Evolutionary conservation across 1,139 yeast species (phyloP).

Genomic region (Kodamaea fungicola): DNA sequence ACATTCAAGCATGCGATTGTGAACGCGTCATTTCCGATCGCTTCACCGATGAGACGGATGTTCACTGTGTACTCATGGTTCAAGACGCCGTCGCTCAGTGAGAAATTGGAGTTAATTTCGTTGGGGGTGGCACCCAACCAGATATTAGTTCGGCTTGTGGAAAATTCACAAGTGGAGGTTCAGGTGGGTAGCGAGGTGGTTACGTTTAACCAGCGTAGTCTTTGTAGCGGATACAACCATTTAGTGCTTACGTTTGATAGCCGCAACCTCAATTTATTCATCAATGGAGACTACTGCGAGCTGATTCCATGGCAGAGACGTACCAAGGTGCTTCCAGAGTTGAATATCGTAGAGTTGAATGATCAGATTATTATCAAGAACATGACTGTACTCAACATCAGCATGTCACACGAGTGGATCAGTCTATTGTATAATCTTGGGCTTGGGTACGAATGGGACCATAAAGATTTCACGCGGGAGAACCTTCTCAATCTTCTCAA

Average conservation of each 20-base stretch:
- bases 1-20: conserved; percentile 34
- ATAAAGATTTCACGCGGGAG: conserved; percentile 31
- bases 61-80: conserved; percentile 37
- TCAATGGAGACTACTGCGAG: conserved; percentile 45
- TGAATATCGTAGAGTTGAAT: conserved; percentile 43
- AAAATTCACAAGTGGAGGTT: conserved; percentile 31
- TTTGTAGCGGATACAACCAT: conserved; percentile 23
- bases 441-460: conserved; percentile 37
- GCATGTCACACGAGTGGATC: conserved; percentile 38
- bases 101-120: background rate
- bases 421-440: conserved; percentile 36
- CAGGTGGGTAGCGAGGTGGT: conserved; percentile 21
- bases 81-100: conserved; percentile 11
- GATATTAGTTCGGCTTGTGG: conserved; percentile 27
- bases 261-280: conserved; percentile 33
- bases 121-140: conserved; percentile 13
- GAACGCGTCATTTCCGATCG: conserved; percentile 16
- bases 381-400: conserved; percentile 26
- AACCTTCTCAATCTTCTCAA: conserved; percentile 27
- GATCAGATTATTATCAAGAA: conserved; percentile 17
- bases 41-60: conserved; percentile 9
- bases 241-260: conserved; percentile 38
- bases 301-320: conserved; percentile 43
- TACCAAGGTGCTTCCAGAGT: conserved; percentile 22
- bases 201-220: conserved; percentile 2